These are phyloP conservation scores for Flaveria robusta DNA, from an alignment of 129 eudicot species.

Conservation along the genomic window DNA sequence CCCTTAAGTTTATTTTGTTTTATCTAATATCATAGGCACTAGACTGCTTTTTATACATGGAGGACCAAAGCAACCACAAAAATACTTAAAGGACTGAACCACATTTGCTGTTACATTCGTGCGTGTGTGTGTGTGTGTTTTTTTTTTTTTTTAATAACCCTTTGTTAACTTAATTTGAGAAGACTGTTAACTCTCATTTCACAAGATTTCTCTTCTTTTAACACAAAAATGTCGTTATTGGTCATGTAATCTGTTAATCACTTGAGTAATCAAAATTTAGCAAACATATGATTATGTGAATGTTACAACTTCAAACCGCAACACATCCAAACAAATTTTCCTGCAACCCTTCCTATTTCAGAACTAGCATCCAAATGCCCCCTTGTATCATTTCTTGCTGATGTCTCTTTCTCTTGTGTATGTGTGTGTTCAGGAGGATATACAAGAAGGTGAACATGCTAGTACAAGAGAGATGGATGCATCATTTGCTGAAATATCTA, in stretches of 20 bases:
- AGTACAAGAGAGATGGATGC: slow-evolving; percentile 47
- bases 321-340: neutral
- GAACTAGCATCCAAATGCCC: neutral
- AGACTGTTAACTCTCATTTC: neutral
- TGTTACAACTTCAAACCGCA: neutral
- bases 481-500: slow-evolving; percentile 44
- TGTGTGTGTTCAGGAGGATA: slow-evolving; percentile 38
- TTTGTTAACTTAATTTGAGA: neutral
- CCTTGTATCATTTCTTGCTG: too few relatives aligned
- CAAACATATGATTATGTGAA: neutral
- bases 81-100: neutral
- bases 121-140: too few relatives aligned
- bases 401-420: too few relatives aligned
- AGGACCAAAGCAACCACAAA: too few relatives aligned
- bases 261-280: neutral
- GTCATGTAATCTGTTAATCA: neutral
- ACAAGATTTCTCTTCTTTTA: neutral
- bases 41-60: neutral
- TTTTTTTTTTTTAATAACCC: neutral
- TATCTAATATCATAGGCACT: neutral
- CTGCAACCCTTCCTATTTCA: neutral
- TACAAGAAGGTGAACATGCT: slow-evolving; percentile 41
- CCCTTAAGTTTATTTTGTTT: neutral
- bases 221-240: too few relatives aligned
- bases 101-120: neutral